Conservation (phyloP, 2,329 filamentous ascomycete genomes). For the Orbilia blumenaviensis region DNA sequence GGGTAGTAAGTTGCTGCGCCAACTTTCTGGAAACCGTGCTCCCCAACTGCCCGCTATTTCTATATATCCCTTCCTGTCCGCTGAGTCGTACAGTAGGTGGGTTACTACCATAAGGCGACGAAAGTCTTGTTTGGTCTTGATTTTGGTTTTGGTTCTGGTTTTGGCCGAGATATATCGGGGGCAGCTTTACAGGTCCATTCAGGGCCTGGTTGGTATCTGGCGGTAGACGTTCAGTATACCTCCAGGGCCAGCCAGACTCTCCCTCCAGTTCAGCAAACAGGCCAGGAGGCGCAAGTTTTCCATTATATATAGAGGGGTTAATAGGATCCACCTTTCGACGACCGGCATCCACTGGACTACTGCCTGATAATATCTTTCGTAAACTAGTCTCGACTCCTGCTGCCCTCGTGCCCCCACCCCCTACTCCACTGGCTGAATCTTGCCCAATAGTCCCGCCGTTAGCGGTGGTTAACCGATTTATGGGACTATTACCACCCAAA, state of each 20-base stretch:
- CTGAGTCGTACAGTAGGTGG: neutral
- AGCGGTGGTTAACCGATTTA: neutral
- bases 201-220: neutral
- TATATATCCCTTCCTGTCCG: conserved; percentile 24
- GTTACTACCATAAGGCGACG: neutral
- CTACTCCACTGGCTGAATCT: no score
- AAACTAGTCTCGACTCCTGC: conserved; percentile 14
- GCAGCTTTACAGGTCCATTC: neutral
- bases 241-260: neutral
- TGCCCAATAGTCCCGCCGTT: neutral
- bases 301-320: neutral
- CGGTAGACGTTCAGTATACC: conserved; percentile 18
- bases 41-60: conserved; percentile 10
- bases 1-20: neutral
- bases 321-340: neutral
- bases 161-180: neutral
- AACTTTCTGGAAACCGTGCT: neutral
- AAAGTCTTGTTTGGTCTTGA: neutral
- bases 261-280: conserved; percentile 9
- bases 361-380: neutral
- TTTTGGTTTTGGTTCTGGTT: no score
- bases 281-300: conserved; percentile 11
- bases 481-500: neutral
- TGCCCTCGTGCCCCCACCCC: neutral
- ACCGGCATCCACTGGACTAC: neutral